Conservation (phyloP, 768 basidiomycete species). For the Leccinum subtestaceum region DNA sequence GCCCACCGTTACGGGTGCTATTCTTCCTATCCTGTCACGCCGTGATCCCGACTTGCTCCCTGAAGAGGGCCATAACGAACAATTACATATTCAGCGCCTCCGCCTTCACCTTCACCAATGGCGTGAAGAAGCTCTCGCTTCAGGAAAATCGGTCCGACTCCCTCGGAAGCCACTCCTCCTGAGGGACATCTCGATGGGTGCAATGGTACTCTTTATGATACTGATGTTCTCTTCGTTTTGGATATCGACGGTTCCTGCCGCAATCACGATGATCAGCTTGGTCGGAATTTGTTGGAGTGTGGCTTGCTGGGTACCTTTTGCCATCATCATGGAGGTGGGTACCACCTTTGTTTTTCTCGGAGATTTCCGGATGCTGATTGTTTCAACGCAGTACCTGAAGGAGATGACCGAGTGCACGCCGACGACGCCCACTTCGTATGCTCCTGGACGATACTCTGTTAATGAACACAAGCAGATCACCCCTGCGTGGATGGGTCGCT, state of each 20-base stretch:
- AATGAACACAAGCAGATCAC: slow-evolving; percentile 20
- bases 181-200: slow-evolving; percentile 91
- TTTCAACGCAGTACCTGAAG: slow-evolving; percentile 58
- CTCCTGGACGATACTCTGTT: slow-evolving; percentile 32
- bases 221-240: slow-evolving; percentile 86
- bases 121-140: slow-evolving; percentile 78
- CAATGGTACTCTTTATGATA: slow-evolving; percentile 73
- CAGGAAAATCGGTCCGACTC: slow-evolving; percentile 71
- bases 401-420: slow-evolving; percentile 49
- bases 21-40: slow-evolving; percentile 77
- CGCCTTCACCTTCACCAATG: slow-evolving; percentile 71
- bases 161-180: slow-evolving; percentile 90
- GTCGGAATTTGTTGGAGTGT: slow-evolving; percentile 96
- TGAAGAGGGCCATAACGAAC: slow-evolving; percentile 63
- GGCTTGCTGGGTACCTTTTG: slow-evolving; percentile 97
- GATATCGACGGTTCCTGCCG: slow-evolving; percentile 71
- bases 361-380: slow-evolving; percentile 1
- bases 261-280: slow-evolving; percentile 76
- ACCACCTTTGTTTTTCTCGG: slow-evolving; percentile 39
- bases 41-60: slow-evolving; percentile 80
- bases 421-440: slow-evolving; percentile 13
- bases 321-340: slow-evolving; percentile 93
- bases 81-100: slow-evolving; percentile 70
- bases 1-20: slow-evolving; percentile 73
- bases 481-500: background rate